Percentiles rank a stretch among this genome's conserved stretches.
Evolutionary conservation across 192 early-diverging fungal genomes (phyloP).

Genomic region (Geranomyces variabilis): DNA sequence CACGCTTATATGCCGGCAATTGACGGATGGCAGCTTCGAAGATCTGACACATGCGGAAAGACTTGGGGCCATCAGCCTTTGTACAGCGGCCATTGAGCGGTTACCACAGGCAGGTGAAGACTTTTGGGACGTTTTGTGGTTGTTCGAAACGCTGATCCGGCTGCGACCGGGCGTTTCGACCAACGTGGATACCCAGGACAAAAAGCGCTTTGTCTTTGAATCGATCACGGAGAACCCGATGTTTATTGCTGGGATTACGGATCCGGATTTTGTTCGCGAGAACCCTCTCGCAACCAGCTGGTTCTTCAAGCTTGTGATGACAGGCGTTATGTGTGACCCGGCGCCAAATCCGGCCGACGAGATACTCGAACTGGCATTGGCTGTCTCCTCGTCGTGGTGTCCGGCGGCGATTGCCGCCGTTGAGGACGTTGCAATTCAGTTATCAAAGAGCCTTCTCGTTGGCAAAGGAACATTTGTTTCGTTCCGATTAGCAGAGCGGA

Average conservation of each 20-base stretch:
- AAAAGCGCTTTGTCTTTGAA: neutral
- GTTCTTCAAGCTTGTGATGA: neutral
- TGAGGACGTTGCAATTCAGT: neutral
- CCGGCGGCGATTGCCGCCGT: neutral
- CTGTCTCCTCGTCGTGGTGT: neutral
- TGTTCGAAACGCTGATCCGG: conserved; percentile 6
- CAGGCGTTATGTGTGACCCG: neutral
- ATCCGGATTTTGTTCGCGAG: neutral
- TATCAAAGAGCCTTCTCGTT: neutral
- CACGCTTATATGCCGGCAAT: neutral
- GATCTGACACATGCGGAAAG: neutral
- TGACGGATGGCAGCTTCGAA: neutral
- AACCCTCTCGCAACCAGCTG: neutral
- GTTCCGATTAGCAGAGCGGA: neutral
- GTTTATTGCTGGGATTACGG: neutral
- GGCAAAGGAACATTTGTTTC: neutral
- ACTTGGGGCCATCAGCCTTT: neutral
- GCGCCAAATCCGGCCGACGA: neutral
- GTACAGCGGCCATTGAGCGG: neutral
- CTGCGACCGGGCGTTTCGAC: neutral
- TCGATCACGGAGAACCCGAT: neutral
- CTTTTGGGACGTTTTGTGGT: conserved; percentile 9
- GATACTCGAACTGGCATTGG: neutral
- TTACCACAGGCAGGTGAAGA: neutral
- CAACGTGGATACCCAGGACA: neutral